Base-by-base conservation (phyloP, 129 eudicot species). In the Flaveria robusta region DNA sequence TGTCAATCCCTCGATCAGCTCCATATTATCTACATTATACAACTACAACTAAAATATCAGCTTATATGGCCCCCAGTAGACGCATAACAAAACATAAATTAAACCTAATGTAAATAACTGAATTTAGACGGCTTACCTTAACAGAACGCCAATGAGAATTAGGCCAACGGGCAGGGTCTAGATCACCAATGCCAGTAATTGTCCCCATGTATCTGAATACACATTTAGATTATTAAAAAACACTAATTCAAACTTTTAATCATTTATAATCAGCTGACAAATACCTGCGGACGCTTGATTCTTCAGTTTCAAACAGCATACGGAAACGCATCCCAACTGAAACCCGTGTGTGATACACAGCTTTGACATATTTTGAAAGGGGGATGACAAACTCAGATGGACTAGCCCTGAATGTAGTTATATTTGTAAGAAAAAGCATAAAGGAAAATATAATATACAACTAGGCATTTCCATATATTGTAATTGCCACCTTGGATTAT, bases 301-400 rank as follows among this genome's bases (percentile, higher is more conserved):
- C 98, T 86, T 94, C 98, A 42, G 98, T 94, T 81, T 94, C 98
- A 86, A 94, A 94, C 45, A 91, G 88, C 98, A 94, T 94, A 64
- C 98, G 93, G 39, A 94, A 94, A 52, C 98, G 97, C 98, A 94
- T 94, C 79, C 98, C 98, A 19, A 94, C 96, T 37, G 98, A 91
- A 76, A 94, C 92, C 20, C 97, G 87, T 11, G 97, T 94, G 80
- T 94, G 97, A 85, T 88, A 91, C 69, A 91, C 97, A 70, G 98
- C 93, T 85, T 94, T 94, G 69, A 86, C 87, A 66, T 94, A 94
- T 77, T 94, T 94, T 45, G 98, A 84, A 71, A 94, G 90, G 37
- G 96, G 90, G 75, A 94, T 94, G 68, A 94, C 96, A 82, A 94
- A 94, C 79, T 94, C 98, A 23, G 88, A 94, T 69, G 98, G 98